Evolutionary conservation across 2,329 filamentous ascomycete species (phyloP).

Genomic region (Cladorrhinum sp.): DNA sequence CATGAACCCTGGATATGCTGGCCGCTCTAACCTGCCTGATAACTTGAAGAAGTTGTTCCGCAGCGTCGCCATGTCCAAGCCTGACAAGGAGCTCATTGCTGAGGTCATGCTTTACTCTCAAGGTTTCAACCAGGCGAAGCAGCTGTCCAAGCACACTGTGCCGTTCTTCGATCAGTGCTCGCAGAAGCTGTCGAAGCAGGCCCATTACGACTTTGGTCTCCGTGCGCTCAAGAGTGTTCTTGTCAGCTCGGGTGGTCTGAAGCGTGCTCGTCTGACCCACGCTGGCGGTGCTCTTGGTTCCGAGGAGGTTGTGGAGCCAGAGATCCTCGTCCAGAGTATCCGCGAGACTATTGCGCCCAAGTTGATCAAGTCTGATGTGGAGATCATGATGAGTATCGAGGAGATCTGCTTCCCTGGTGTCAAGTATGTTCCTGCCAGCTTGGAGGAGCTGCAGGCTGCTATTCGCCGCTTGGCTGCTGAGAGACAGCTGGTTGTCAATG

Average conservation of each 20-base stretch:
- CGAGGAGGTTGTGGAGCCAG: conserved; percentile 79
- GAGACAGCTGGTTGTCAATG: conserved; percentile 82
- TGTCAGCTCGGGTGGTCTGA: conserved; percentile 93
- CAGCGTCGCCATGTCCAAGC: conserved; percentile 99
- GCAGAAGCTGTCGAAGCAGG: conserved; percentile 81
- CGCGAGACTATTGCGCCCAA: conserved; percentile 98
- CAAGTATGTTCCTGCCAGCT: conserved; percentile 84
- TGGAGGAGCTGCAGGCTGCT: conserved; percentile 73
- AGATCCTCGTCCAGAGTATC: conserved; percentile 98
- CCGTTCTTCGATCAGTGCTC: conserved; percentile 97
- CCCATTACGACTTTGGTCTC: conserved; percentile 97
- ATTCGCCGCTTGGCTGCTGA: conserved; percentile 81
- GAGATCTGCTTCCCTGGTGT: conserved; percentile 85
- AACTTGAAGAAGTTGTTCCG: conserved; percentile 99
- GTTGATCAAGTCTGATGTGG: conserved; percentile 86
- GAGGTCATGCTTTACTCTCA: conserved; percentile 99
- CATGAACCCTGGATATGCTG: conserved; percentile 99
- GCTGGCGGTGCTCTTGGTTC: conserved; percentile 54
- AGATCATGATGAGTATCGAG: conserved; percentile 83
- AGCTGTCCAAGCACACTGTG: conserved; percentile 89
- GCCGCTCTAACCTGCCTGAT: conserved; percentile 94
- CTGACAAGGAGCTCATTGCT: conserved; percentile 98
- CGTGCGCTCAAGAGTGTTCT: conserved; percentile 98
- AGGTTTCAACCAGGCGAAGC: conserved; percentile 94
- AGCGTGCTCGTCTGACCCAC: conserved; percentile 72